phyloP scores from a whole-genome alignment of 208 protist genomes.

The Plasmodiophora brassicae region DNA sequence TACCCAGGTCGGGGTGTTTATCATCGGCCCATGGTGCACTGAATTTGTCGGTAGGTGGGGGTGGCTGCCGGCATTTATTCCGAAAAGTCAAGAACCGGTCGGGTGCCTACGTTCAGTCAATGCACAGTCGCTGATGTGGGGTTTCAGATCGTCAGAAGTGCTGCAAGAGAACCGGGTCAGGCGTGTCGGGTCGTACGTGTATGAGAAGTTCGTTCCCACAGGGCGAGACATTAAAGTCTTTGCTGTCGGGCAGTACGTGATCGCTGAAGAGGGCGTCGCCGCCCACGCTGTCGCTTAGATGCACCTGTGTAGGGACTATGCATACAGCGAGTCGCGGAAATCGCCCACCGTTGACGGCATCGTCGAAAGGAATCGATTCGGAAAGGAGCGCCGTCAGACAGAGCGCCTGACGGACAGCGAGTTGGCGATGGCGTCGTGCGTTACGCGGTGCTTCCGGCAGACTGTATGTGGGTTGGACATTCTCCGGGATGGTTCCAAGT shows the following conservation, averaged over 20 bases:
- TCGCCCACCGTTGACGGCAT: constrained; percentile 69
- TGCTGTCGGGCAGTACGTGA: constrained; percentile 56
- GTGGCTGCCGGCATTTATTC: constrained; percentile 68
- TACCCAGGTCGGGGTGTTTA: constrained; percentile 52
- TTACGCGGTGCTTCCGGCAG: constrained; percentile 7
- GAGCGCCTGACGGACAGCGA: neutral
- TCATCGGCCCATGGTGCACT: neutral
- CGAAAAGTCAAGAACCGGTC: constrained; percentile 68
- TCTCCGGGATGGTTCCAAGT: neutral
- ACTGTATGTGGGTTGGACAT: constrained; percentile 31
- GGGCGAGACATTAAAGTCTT: constrained; percentile 75
- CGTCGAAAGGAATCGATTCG: constrained; percentile 61
- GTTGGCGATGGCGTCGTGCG: neutral
- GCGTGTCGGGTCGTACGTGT: constrained; percentile 67
- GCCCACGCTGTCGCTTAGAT: neutral
- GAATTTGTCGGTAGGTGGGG: constrained; percentile 48
- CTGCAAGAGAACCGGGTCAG: constrained; percentile 50
- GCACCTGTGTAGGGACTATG: constrained; percentile 49
- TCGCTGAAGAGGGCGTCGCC: neutral
- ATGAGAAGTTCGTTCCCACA: constrained; percentile 71
- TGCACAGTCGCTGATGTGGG: neutral
- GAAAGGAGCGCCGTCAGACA: constrained; percentile 65
- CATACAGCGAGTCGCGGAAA: constrained; percentile 70
- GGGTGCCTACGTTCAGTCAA: constrained; percentile 51
- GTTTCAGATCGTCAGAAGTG: constrained; percentile 35